These are phyloP conservation scores for Cryphonectria nitschkei DNA, from an alignment of 2,329 filamentous ascomycete species.

Conservation along the genomic window DNA sequence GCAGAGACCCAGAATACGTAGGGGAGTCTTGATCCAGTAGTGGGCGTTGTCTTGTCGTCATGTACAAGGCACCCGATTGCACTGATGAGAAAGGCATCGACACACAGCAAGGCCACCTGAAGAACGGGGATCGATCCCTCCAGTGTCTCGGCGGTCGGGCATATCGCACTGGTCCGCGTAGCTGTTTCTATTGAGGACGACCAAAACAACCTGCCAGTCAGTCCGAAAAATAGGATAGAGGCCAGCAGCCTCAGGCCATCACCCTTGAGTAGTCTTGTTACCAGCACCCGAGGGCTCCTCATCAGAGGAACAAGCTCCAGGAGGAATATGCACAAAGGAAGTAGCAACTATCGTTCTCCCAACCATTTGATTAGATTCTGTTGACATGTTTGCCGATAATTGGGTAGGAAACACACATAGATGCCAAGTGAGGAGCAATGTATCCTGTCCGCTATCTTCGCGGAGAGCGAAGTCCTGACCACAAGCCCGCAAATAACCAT, in stretches of 20 bases:
- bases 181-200: background rate
- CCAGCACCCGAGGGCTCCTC: background rate
- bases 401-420: background rate
- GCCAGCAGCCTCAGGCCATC: background rate
- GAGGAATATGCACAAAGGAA: background rate
- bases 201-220: constrained; percentile 4
- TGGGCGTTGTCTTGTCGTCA: constrained; percentile 8
- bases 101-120: background rate
- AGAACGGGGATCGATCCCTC: background rate
- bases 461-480: background rate
- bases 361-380: background rate
- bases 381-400: too few species aligned
- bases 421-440: constrained; percentile 3
- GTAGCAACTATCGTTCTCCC: background rate
- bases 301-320: background rate
- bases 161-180: constrained; percentile 6
- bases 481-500: background rate
- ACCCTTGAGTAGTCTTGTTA: background rate
- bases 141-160: background rate
- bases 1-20: constrained; percentile 6
- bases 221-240: background rate
- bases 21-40: background rate
- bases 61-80: background rate
- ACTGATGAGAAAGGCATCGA: constrained; percentile 4
- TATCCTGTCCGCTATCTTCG: constrained; percentile 3